A percentile compares a stretch with the other conserved stretches of the same genome.
Conservation (phyloP, 2,329 filamentous ascomycete genomes). For the Ambrosiella cleistominuta region DNA sequence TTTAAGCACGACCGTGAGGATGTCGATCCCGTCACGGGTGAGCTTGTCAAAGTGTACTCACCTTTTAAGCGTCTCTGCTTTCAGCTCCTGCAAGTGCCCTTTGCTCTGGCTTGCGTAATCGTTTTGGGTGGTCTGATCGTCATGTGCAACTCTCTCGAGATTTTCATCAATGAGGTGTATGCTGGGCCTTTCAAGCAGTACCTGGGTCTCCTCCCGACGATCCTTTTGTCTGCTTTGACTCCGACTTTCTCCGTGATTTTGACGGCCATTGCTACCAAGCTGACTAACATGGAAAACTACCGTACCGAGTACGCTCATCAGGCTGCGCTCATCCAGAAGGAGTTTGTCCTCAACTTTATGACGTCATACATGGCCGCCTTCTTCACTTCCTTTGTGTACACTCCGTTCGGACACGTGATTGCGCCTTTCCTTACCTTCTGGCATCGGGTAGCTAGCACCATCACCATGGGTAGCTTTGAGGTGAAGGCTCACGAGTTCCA, state of each 20-base stretch:
- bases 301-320: constrained; percentile 72
- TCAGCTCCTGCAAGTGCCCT: constrained; percentile 69
- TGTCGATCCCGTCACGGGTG: constrained; percentile 66
- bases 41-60: constrained; percentile 59
- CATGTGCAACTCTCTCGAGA: constrained; percentile 77
- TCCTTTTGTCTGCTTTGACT: constrained; percentile 65
- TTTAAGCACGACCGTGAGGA: constrained; percentile 65
- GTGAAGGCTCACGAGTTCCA: constrained; percentile 49
- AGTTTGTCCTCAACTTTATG: constrained; percentile 93
- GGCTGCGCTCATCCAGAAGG: constrained; percentile 72
- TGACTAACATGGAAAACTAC: constrained; percentile 84
- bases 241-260: constrained; percentile 63
- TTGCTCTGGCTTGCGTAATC: constrained; percentile 55
- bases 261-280: constrained; percentile 53
- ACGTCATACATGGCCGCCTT: constrained; percentile 88
- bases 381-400: constrained; percentile 83
- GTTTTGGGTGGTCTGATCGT: constrained; percentile 69
- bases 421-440: constrained; percentile 78
- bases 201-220: constrained; percentile 70
- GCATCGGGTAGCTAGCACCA: constrained; percentile 51
- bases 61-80: constrained; percentile 55
- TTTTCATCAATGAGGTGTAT: constrained; percentile 92
- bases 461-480: constrained; percentile 59
- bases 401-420: constrained; percentile 72
- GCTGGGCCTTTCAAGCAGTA: constrained; percentile 72